phyloP scores from a whole-genome alignment of 352 stramenopile species.

The Phytophthora tubulina region DNA sequence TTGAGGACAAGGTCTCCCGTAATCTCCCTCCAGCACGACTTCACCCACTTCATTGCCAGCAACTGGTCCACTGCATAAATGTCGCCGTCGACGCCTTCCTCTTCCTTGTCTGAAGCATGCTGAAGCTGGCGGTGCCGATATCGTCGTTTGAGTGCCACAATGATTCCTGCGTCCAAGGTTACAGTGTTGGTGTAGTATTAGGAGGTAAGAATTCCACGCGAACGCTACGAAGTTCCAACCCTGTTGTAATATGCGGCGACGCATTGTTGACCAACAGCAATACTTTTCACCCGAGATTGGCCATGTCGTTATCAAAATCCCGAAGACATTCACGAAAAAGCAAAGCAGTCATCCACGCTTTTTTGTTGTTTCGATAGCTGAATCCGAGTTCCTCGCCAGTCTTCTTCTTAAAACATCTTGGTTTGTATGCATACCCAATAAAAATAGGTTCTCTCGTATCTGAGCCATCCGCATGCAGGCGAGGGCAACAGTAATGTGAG shows the following conservation, averaged over 20 bases:
- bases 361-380: background rate
- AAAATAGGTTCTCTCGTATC: background rate
- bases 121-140: background rate
- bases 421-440: background rate
- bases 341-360: background rate
- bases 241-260: background rate
- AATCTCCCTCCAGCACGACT: too few relatives aligned
- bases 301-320: background rate
- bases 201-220: background rate
- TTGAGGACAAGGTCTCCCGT: too few relatives aligned
- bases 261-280: slow-evolving; percentile 10
- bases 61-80: too few relatives aligned
- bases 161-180: slow-evolving; percentile 11
- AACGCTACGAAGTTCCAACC: background rate
- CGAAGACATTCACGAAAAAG: background rate
- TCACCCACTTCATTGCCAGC: too few relatives aligned
- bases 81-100: too few relatives aligned
- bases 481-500: too few relatives aligned
- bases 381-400: background rate
- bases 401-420: background rate
- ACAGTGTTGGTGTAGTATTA: slow-evolving; percentile 8
- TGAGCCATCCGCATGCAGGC: background rate
- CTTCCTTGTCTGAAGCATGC: background rate
- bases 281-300: background rate
- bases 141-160: slow-evolving; percentile 4